Base-by-base conservation (phyloP, 2,329 filamentous ascomycete species). In the Aspergillus ibericus region DNA sequence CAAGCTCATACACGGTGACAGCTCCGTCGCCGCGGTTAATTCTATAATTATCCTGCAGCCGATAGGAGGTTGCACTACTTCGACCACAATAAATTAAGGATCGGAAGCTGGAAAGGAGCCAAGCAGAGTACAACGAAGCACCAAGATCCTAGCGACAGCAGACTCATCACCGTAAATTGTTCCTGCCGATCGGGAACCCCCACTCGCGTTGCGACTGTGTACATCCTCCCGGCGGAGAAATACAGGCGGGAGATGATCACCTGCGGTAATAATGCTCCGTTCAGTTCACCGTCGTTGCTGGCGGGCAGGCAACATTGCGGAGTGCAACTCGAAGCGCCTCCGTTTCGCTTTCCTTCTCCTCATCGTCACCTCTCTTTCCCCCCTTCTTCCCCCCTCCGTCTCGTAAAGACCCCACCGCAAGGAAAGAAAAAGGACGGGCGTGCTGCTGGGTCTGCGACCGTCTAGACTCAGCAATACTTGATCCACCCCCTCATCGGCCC, bases 361-460 rank as follows among this genome's bases (percentile, higher is more conserved):
- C 51, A 20, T 53, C 47, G 35, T 56, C 55, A 36, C 22, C 20
- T 40, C n/a, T 15, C 29, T 9, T 7, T n/a, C n/a, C 15, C 50
- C 50, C 36, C 36, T 12, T 32, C 15, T 16, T 42, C 34, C 16
- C 34, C 49, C 32, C 47, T 15, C 42, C 27, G 36, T 44, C 53
- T 38, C 46, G 48, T 48, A 32, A 29, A 16, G 15, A 29, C 27
- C 27, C 27, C 25, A 48, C 7, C 15, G 10, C 20, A 27, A 20
- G 40, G 25, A 6, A 29, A 5, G 7, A 13, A 9, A 53, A 27
- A 42, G 57, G 36, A 35, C 56, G 42, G 50, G 12, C 54, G 58
- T 60, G 58, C 51, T 58, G 42, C 40, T 54, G 54, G 54, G 40
- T 38, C 36, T 62, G 46, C 34, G 50, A 55, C 20, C 47, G n/a